Conservation (phyloP, 768 basidiomycete genomes). For the Mycena vitilis region DNA sequence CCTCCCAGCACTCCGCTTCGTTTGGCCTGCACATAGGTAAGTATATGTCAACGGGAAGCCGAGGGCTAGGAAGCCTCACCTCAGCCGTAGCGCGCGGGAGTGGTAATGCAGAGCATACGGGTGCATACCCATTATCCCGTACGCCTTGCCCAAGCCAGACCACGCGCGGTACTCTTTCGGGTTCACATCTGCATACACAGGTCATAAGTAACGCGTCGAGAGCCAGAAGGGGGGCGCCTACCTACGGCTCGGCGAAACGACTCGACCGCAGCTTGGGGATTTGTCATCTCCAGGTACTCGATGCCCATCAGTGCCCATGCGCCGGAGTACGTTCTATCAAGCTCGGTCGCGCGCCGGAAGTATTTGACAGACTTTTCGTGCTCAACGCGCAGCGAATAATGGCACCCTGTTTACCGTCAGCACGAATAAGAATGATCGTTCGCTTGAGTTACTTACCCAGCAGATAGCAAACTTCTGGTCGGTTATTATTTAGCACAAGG, state of each 20-base stretch:
- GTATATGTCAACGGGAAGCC: neutral
- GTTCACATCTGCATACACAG: conserved; percentile 66
- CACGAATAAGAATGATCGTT: no score
- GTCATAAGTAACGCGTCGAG: neutral
- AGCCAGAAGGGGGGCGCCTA: conserved; percentile 39
- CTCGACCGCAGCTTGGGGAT: conserved; percentile 86
- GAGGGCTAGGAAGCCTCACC: conserved; percentile 50
- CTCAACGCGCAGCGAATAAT: conserved; percentile 80
- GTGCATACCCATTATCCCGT: conserved; percentile 81
- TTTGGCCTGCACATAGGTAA: conserved; percentile 63
- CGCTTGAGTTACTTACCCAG: conserved; percentile 61
- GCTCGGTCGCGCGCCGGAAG: conserved; percentile 78
- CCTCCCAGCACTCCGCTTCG: conserved; percentile 82
- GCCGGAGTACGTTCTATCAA: conserved; percentile 80
- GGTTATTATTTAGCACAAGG: conserved; percentile 73
- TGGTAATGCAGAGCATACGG: conserved; percentile 79
- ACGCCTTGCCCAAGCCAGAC: conserved; percentile 87
- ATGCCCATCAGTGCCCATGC: conserved; percentile 91
- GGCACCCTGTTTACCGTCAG: conserved; percentile 65
- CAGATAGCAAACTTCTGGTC: conserved; percentile 83
- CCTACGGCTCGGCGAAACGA: conserved; percentile 85
- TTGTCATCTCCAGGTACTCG: conserved; percentile 86
- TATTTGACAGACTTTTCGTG: conserved; percentile 85
- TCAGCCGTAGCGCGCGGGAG: conserved; percentile 56
- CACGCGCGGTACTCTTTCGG: conserved; percentile 86